Evolutionary conservation across 1,284 basidiomycete genomes (phyloP).

Genomic region (Earliella scabrosa): DNA sequence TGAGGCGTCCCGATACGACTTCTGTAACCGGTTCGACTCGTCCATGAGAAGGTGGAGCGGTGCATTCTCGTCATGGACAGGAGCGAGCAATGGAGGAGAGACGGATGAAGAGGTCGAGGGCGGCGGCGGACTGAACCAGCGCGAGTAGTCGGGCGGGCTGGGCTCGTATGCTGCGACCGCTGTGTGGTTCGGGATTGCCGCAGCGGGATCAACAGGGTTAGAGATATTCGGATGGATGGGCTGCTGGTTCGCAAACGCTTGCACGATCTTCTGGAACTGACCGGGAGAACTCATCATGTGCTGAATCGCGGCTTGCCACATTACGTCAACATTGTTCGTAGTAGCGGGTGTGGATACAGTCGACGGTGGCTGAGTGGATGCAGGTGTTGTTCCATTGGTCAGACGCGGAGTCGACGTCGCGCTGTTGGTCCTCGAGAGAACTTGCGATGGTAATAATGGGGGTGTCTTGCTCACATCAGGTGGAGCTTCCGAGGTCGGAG

Average conservation of each 20-base stretch:
- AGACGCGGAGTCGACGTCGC: slow-evolving; percentile 15
- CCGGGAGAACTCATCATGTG: slow-evolving; percentile 63
- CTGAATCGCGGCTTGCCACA: slow-evolving; percentile 65
- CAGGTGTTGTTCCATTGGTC: slow-evolving; percentile 1
- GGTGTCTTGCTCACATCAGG: slow-evolving; percentile 13
- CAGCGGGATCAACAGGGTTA: slow-evolving; percentile 6
- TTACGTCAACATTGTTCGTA: slow-evolving; percentile 42
- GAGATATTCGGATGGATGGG: slow-evolving; percentile 19
- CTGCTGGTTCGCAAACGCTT: slow-evolving; percentile 52
- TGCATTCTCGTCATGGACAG: slow-evolving; percentile 28
- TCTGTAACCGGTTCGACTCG: slow-evolving; percentile 47
- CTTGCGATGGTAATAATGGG: slow-evolving; percentile 19
- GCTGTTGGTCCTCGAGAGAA: slow-evolving; percentile 23
- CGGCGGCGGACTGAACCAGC: slow-evolving; percentile 21
- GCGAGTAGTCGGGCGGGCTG: slow-evolving; percentile 21
- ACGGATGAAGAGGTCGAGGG: slow-evolving; percentile 25
- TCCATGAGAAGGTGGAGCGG: slow-evolving; percentile 46
- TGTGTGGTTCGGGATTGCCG: neutral
- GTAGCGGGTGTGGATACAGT: slow-evolving; percentile 23
- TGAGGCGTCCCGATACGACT: slow-evolving; percentile 62
- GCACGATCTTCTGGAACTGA: slow-evolving; percentile 74
- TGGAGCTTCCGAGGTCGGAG: slow-evolving; percentile 18
- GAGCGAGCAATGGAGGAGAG: slow-evolving; percentile 23
- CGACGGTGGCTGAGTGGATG: slow-evolving; percentile 3
- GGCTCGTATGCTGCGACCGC: slow-evolving; percentile 39